These are phyloP conservation scores for Salix exigua DNA, from an alignment of 345 rosid species.

Conservation along the genomic window DNA sequence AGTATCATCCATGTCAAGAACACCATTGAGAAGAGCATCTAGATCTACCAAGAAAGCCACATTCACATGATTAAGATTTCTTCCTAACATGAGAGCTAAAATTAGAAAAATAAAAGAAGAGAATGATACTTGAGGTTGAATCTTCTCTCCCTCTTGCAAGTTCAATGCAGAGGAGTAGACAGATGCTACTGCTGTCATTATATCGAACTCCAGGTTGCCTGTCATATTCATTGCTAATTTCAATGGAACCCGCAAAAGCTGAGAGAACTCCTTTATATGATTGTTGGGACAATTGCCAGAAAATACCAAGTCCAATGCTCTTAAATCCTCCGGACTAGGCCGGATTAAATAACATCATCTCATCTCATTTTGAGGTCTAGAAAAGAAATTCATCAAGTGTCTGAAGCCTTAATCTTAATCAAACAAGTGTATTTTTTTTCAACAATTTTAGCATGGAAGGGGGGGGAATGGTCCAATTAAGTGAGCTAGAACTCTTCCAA, in stretches of 20 bases:
- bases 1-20: neutral
- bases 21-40: neutral
- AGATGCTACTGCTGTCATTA: neutral
- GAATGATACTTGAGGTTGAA: neutral
- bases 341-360: too few relatives aligned
- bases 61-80: neutral
- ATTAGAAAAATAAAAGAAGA: neutral
- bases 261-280: neutral
- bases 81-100: neutral
- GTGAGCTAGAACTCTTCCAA: too few relatives aligned
- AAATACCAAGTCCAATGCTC: neutral
- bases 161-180: neutral
- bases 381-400: too few relatives aligned
- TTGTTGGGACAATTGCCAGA: neutral
- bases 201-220: neutral
- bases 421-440: too few relatives aligned
- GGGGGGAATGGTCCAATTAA: too few relatives aligned
- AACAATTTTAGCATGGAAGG: too few relatives aligned
- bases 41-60: neutral
- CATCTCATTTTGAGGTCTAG: too few relatives aligned
- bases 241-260: neutral
- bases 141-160: neutral
- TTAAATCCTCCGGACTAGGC: neutral
- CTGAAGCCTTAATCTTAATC: too few relatives aligned
- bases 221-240: neutral